Conservation (phyloP, 345 rosid species). For the Psidium guajava region DNA sequence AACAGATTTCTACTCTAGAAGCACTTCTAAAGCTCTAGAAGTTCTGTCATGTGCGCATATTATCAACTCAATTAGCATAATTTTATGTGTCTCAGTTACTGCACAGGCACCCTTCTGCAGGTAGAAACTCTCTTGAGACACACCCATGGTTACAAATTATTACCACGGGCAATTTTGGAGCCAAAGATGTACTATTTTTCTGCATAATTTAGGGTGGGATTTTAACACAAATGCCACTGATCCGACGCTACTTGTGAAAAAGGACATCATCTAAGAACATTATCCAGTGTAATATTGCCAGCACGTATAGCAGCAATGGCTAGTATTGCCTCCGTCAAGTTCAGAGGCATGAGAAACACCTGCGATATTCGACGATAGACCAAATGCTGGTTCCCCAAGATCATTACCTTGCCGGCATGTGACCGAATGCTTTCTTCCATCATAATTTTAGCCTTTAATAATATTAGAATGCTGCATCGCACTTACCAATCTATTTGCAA, state of each 20-base stretch:
- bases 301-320: background rate
- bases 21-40: no score
- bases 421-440: background rate
- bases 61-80: background rate
- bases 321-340: background rate
- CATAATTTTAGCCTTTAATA: background rate
- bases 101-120: background rate
- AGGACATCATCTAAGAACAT: background rate
- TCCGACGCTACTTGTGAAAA: background rate
- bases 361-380: background rate
- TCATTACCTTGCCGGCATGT: background rate
- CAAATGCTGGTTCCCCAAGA: background rate
- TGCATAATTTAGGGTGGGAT: background rate
- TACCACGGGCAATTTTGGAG: background rate
- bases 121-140: background rate
- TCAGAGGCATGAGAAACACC: background rate
- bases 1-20: no score
- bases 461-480: background rate
- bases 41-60: no score
- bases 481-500: background rate
- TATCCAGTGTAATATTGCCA: background rate
- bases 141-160: background rate
- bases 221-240: background rate
- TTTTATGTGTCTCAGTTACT: background rate
- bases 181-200: background rate